Base-by-base conservation (phyloP, 192 early-diverging fungal genomes). In the Chytriomyces sp. region DNA sequence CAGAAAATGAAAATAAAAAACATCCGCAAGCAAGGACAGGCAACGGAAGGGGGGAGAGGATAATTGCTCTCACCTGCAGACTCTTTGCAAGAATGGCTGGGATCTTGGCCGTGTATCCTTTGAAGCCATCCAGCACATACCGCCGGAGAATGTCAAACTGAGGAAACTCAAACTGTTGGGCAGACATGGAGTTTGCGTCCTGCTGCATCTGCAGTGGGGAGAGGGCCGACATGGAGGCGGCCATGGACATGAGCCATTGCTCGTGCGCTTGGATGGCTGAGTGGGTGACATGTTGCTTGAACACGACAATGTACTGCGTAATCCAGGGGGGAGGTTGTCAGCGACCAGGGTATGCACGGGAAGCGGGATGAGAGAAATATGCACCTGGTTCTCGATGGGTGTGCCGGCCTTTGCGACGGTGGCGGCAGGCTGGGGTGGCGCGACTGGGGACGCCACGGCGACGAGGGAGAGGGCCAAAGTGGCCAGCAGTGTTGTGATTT, bases 21-120 rank as follows among this genome's bases (percentile, higher is more conserved):
- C 35, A 35, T 35, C 35, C 35, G 35, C n/a, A 35, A 1, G 4
- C 35, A 35, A 1, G 35, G 35, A 35, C 35, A 0, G 35, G 35
- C 35, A 35, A 35, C 35, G 35, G 35, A 35, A 35, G 20, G 44
- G 16, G 20, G 47, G 45, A 48, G 7, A 57, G 26, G 45, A n/a
- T n/a, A n/a, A n/a, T n/a, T n/a, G 45, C 9, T 64, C 72, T 63
- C 66, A 83, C 82, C 78, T 69, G 44, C 28, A 84, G 69, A 26
- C 64, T 67, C 61, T 83, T 67, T 26, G 77, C 83, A 43, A 82
- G 73, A 10, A 78, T 60, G n/a, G 18, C 62, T 45, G 85, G 85
- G 8, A 87, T 35, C 8, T 72, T 16, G 35, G 80, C 83, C 26
- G 75, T 50, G 81, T 87, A 87, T 45, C 82, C 86, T 24, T 79